Base-by-base conservation (phyloP, 1,284 basidiomycete genomes). In the Laetiporus sulphureus region DNA sequence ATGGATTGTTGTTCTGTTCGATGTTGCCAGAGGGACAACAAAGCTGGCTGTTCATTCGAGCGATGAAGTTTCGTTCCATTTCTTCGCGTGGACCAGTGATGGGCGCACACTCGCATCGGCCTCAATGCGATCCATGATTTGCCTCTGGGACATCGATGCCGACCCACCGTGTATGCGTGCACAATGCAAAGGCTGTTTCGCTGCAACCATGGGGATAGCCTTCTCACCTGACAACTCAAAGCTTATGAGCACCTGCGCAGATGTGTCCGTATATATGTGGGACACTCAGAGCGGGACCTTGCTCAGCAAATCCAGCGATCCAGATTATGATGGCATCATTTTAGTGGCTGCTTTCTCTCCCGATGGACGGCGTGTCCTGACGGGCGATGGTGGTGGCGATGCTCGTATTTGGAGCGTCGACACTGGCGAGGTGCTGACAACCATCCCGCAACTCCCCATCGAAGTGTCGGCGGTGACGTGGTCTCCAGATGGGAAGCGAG, bases 261-360 rank as follows among this genome's bases (percentile, higher is more conserved):
- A 58, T 38, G 34, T 42, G 24, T 44, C 41, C 7, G 46, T 51
- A 15, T 46, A 48, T 1, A 32, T 58, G 5, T 59, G 56, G 57
- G 40, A 54, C 42, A 45, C 47, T 8, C 30, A 32, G 24, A 44
- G 52, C 5, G 51, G 46, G 11, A 15, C 38, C 16, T 23, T 36
- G 10, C 29, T 42, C 13, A 21, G 23, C 3, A n/a, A n/a, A n/a
- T n/a, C n/a, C n/a, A 27, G 25, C 18, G 39, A 53, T 2, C n/a
- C 25, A 5, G 51, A 41, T 19, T 48, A 54, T 30, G 34, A 40
- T 35, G 42, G 42, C 21, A 30, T 37, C 6, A 44, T 53, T 18
- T 31, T 27, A 13, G 43, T 46, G 35, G 42, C 49, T 12, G 45
- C 40, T 3, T 55, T 48, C 36, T 47, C 51, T 13, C 42, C 48